A percentile compares a stretch with the other conserved stretches of the same genome.
These are phyloP conservation scores for Prunus armeniaca DNA, from an alignment of 306 rosid species.

Conservation along the genomic window DNA sequence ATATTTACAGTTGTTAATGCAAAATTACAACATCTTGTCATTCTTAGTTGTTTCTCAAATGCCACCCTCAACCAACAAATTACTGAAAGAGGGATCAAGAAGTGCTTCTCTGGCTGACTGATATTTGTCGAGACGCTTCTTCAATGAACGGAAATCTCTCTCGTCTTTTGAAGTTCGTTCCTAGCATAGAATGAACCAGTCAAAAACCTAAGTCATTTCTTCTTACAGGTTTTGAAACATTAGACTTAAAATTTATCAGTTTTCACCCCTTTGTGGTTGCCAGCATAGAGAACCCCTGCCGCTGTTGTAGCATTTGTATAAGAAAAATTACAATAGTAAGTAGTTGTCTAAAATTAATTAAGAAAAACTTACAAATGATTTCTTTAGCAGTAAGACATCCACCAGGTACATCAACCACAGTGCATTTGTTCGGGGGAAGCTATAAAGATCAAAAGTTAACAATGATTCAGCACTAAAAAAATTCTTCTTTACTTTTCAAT, in stretches of 20 bases:
- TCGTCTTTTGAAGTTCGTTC: slow-evolving; percentile 70
- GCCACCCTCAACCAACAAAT: slow-evolving; percentile 36
- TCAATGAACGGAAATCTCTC: slow-evolving; percentile 85
- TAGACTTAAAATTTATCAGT: not conserved
- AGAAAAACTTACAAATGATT: slow-evolving; percentile 73
- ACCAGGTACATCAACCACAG: slow-evolving; percentile 88
- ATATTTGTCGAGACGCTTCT: slow-evolving; percentile 76
- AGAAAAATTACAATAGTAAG: not conserved
- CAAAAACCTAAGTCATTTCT: not conserved
- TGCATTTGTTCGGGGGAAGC: slow-evolving; percentile 85
- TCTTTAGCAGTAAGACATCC: slow-evolving; percentile 69
- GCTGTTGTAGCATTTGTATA: not conserved
- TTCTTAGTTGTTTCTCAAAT: not conserved
- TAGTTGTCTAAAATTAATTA: slow-evolving; percentile 17
- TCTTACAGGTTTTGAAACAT: not conserved
- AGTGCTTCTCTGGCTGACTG: slow-evolving; percentile 82
- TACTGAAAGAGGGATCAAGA: slow-evolving; percentile 62
- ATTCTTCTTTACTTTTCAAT: not conserved
- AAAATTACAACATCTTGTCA: not conserved
- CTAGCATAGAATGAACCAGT: slow-evolving; percentile 38
- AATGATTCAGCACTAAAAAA: slow-evolving; percentile 15
- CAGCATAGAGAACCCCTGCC: not conserved
- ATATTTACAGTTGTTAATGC: not conserved
- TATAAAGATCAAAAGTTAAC: slow-evolving; percentile 32
- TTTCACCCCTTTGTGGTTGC: not conserved